Percentiles rank a stretch among this genome's conserved stretches.
These are phyloP conservation scores for Pisolithus orientalis DNA, from an alignment of 768 basidiomycete species.

Conservation along the genomic window DNA sequence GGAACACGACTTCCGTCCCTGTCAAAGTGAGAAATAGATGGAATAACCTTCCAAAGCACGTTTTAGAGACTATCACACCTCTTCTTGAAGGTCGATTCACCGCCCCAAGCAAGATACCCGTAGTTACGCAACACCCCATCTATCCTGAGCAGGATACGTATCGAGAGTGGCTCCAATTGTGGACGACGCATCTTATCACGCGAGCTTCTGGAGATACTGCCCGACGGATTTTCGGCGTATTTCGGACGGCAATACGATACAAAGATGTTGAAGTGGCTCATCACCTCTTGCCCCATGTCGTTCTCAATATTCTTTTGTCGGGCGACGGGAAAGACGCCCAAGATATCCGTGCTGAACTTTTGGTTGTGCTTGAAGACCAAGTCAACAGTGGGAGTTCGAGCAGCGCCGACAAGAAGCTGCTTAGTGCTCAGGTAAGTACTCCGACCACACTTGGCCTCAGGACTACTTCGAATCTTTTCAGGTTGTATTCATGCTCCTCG, in stretches of 20 bases:
- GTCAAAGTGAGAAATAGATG: slow-evolving; percentile 70
- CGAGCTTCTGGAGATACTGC: slow-evolving; percentile 54
- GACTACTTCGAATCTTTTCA: slow-evolving; percentile 25
- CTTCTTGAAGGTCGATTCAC: slow-evolving; percentile 67
- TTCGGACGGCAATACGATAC: slow-evolving; percentile 70
- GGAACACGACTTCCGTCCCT: slow-evolving; percentile 44
- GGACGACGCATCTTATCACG: slow-evolving; percentile 78
- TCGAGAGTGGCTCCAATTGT: slow-evolving; percentile 92
- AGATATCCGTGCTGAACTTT: slow-evolving; percentile 68
- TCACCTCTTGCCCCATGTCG: slow-evolving; percentile 85
- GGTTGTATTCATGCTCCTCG: slow-evolving; percentile 92
- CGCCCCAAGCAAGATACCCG: slow-evolving; percentile 37
- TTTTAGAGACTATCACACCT: slow-evolving; percentile 81
- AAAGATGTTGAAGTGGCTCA: slow-evolving; percentile 95
- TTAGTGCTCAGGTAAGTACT: slow-evolving; percentile 83
- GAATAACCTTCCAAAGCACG: slow-evolving; percentile 73
- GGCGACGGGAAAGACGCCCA: slow-evolving; percentile 57
- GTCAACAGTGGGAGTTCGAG: slow-evolving; percentile 55
- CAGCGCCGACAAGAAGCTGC: slow-evolving; percentile 70
- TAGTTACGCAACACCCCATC: slow-evolving; percentile 57
- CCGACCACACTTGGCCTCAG: neutral
- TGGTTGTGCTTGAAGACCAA: slow-evolving; percentile 83
- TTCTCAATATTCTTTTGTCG: slow-evolving; percentile 78
- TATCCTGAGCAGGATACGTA: slow-evolving; percentile 77
- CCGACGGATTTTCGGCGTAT: slow-evolving; percentile 66